Evolutionary conservation across 208 protist species (phyloP), one percentile per base, ranked within the genome.

Genomic region (Acanthamoeba castellanii): DNA sequence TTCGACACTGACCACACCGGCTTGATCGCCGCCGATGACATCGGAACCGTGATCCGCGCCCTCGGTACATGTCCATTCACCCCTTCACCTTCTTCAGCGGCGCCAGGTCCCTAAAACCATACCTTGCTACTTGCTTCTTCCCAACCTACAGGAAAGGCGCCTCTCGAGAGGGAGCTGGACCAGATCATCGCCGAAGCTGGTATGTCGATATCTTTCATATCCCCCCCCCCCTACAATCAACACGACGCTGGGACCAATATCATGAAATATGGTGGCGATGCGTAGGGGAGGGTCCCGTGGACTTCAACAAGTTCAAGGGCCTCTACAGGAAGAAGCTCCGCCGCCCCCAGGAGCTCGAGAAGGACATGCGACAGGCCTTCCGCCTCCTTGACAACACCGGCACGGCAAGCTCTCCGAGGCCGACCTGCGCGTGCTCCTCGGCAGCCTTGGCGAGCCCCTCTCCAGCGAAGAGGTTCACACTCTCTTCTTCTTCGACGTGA

Each of bases 351-450:
- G 87, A 92, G 59, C 64, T 92, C n/a, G 87, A 92, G 61, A 92
- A 74, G 47, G 87, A 92, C 34, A 92, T 92, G 87, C 32, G 87
- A 74, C 59, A 92, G 50, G 87, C 87, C 57, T 92, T 92, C 59
- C 32, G 61, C 16, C 59, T 74, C 25, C 64, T 92, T 5, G 87
- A 92, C 64, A 74, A 92, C 87, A 92, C 59, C 3, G 64, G 87
- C 47, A 92, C 52, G 87, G 87, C 87, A 92, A 66, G 59, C 37
- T 92, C 16, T 32, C 64, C 0, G 87, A 66, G 30, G 87, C 87
- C 9, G 87, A 92, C 59, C 59, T 92, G 5, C 50, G 87, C 18
- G 61, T 92, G 1, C 61, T 92, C 4, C 64, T 92, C 18, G 87
- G 87, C 37, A 74, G 59, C 61, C 52, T 92, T 27, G 87, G 87